Evolutionary conservation across 352 stramenopile genomes (phyloP), one percentile per base, ranked within the genome.

Genomic region (Globisporangium nunn): DNA sequence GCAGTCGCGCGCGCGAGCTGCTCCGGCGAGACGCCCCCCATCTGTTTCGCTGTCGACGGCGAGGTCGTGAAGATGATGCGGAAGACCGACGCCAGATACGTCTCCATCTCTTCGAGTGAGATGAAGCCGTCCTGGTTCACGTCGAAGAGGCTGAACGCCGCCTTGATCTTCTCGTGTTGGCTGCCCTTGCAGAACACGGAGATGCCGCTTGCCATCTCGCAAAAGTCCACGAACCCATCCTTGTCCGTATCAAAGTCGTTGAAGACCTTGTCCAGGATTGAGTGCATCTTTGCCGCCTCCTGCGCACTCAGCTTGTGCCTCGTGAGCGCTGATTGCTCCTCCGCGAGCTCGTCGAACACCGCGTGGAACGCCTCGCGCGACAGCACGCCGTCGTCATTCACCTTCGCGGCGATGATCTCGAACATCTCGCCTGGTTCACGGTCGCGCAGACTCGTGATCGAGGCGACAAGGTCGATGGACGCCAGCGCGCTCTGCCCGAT

Each of bases 81-180:
- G 47, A 92, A 95, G 1, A 95, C 85, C 0, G 82, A 93, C 10
- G 78, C 63, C 45, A 96, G 62, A 49, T 96, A 96, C 50, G 78
- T 94, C 63, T 89, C 75, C 74, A 96, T 92, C 61, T 96, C 86
- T 45, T 87, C 70, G 7, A 62, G 61, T 10, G 79, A 84, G 53
- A 96, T 92, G 58, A 78, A 93, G 0, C 85, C 84, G 40, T 96
- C 87, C 58, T 88, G 76, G 54, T 95, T 89, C 56, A 95, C 77
- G 57, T 96, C 88, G 61, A 95, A 95, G 11, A 96, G 66, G 35
- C 72, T 76, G 50, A 96, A 96, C 3, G 85, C 82, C 2, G 83
- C 75, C 33, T 81, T 74, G 11, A 93, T 74, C 63, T 95, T 95
- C 33, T 96, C 85, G 50, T 86, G 65, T 46, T 93, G 81, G 0